Evolutionary conservation across 208 protist genomes (phyloP), one percentile per base, ranked within the genome.

Genomic region (Trypanosoma melophagium): DNA sequence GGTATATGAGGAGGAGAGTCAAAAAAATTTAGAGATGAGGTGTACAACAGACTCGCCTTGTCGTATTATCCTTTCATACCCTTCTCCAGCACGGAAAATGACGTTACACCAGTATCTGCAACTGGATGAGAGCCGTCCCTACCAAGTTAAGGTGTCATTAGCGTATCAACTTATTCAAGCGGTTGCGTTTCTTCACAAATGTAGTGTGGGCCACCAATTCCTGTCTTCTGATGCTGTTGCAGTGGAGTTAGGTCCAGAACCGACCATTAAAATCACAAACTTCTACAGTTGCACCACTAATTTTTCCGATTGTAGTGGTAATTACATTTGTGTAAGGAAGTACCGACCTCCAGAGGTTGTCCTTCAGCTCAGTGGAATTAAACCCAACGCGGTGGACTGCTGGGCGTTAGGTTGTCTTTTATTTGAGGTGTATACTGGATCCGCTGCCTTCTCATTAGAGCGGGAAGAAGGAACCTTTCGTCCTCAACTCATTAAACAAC

Each of bases 311-410:
- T 77, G 58, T 38, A 77, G 60, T 50, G 60, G 59, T 25, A 72
- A 64, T 19, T 77, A 77, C 53, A 77, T 77, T 21, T 77, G 71
- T 41, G 66, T 70, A 44, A 52, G 71, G 45, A 77, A 77, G n/a
- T 77, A 77, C 50, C 24, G 71, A 7, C 65, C 71, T 19, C 71
- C 71, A 41, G 71, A 77, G 51, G 71, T 77, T n/a, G 51, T 77
- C 22, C 56, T 77, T 8, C 65, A 71, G 40, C 66, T 72, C 19
- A 63, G 63, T 38, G 66, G 60, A 41, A 76, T 69, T 57, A 59
- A 76, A 16, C 55, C 63, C 16, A 62, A 16, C 2, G 22, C 19
- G 2, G 71, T 77, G 17, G 71, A 77, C 60, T 66, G 40, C 44
- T 77, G 71, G 71, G 65, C 66, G 3, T 56, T 77, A 13, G 71